These are phyloP conservation scores for Alternaria conjuncta DNA, from an alignment of 2,329 filamentous ascomycete genomes.

Conservation along the genomic window DNA sequence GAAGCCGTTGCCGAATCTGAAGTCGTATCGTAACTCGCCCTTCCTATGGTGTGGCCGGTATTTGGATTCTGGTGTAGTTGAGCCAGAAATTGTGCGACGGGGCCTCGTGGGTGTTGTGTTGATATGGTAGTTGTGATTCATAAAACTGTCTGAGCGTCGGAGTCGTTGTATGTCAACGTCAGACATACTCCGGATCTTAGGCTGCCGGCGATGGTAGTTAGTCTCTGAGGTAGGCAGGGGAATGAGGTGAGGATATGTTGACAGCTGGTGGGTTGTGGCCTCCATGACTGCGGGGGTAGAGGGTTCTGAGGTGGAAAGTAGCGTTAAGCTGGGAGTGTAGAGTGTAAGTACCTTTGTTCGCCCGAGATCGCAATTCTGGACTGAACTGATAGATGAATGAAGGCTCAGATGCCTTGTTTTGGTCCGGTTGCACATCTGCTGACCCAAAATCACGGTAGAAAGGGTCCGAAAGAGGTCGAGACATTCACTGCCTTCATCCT, in stretches of 20 bases:
- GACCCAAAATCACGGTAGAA: not conserved
- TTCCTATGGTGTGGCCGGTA: not conserved
- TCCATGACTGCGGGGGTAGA: not conserved
- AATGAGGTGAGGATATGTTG: not conserved
- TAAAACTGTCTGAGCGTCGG: not conserved
- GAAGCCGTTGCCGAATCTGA: not conserved
- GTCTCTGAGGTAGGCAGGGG: not conserved
- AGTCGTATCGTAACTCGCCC: not conserved
- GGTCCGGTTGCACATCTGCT: not conserved
- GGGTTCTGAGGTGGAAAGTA: not conserved
- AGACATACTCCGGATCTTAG: not conserved
- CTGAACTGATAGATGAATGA: not conserved
- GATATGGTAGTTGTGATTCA: not conserved
- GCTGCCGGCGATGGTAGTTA: not conserved
- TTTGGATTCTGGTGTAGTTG: not conserved
- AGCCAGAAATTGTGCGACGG: not conserved
- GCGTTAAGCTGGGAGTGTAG: not conserved
- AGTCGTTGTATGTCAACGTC: not conserved
- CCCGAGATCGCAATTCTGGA: not conserved
- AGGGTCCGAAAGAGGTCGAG: not conserved
- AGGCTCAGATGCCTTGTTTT: not conserved
- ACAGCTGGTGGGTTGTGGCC: not conserved
- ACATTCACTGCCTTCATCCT: not conserved
- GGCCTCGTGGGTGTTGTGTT: not conserved
- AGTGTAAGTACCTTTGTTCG: not conserved